Evolutionary conservation across 164 flowering plant species (phyloP).

Genomic region (Kingdonia uniflora): DNA sequence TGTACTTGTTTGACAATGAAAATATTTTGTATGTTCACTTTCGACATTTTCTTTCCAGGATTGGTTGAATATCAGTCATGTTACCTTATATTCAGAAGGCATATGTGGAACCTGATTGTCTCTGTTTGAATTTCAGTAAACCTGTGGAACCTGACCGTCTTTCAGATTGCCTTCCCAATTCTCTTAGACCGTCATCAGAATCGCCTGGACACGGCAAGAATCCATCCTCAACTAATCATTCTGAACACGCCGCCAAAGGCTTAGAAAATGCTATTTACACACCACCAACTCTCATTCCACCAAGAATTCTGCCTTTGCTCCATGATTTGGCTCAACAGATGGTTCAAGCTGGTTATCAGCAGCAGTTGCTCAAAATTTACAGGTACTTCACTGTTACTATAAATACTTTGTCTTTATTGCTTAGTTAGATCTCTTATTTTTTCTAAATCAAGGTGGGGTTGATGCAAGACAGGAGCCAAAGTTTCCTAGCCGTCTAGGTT

Average conservation of each 20-base stretch:
- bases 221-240: conserved; percentile 17
- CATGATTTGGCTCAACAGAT: conserved; percentile 81
- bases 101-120: neutral
- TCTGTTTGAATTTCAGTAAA: conserved; percentile 52
- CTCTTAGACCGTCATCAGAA: conserved; percentile 59
- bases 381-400: conserved; percentile 28
- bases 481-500: no score
- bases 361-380: conserved; percentile 60
- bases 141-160: conserved; percentile 93
- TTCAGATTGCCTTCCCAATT: conserved; percentile 81
- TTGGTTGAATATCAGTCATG: no score
- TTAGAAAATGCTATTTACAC: conserved; percentile 53
- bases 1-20: no score
- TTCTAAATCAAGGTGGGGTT: no score
- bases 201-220: conserved; percentile 48
- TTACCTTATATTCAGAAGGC: no score
- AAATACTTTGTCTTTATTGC: neutral
- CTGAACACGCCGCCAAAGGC: conserved; percentile 35
- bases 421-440: no score
- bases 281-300: conserved; percentile 81
- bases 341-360: conserved; percentile 73
- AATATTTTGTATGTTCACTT: no score
- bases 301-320: conserved; percentile 72
- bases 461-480: no score
- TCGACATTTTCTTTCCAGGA: no score